These are phyloP conservation scores for Turnera subulata DNA, from an alignment of 345 rosid genomes.

Conservation along the genomic window DNA sequence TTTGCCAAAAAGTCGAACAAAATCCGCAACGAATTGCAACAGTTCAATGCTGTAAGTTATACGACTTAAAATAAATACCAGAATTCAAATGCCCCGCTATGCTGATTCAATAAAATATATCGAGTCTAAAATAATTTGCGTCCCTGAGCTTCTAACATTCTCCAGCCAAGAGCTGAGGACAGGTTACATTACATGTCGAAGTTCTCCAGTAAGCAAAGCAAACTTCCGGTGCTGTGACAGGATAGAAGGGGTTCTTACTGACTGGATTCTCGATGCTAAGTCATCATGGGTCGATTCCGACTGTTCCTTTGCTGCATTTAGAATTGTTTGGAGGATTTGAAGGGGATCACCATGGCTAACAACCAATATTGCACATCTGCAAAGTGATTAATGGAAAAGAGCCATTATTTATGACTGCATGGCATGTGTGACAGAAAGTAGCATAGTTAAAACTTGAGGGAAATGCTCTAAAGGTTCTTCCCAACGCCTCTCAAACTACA, in stretches of 20 bases:
- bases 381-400: no score
- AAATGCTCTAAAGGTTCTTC: no score
- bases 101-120: neutral
- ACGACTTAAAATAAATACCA: no score
- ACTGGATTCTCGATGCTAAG: constrained; percentile 41
- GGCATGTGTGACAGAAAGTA: no score
- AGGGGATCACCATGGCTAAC: constrained; percentile 94
- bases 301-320: constrained; percentile 47
- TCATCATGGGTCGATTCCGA: constrained; percentile 15
- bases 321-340: constrained; percentile 77
- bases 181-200: constrained; percentile 42
- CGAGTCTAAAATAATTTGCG: neutral
- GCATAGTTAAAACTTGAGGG: no score
- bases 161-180: neutral
- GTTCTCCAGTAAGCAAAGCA: constrained; percentile 74
- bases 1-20: no score
- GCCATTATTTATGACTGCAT: no score
- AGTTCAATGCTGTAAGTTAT: no score
- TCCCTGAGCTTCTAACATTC: neutral
- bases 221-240: constrained; percentile 79
- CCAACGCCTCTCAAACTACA: no score
- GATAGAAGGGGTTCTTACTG: constrained; percentile 42
- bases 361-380: constrained; percentile 59
- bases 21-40: no score
- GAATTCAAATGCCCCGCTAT: neutral